Base-by-base conservation (phyloP, 495 filamentous ascomycete genomes). In the Hyaloscypha variabilis region DNA sequence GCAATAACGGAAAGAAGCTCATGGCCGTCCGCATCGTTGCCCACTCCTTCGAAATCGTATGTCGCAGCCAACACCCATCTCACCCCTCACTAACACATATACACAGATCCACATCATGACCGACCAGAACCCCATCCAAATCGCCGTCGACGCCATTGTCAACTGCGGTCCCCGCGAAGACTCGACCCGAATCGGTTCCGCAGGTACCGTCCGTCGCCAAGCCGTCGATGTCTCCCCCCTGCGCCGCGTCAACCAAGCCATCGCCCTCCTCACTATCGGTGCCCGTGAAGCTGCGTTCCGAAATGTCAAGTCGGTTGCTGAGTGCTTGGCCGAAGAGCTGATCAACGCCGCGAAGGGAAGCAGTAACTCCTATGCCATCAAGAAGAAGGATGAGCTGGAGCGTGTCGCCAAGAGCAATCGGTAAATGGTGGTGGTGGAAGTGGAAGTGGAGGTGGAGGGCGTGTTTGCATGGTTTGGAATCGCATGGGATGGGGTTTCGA, bases 371-470 rank as follows among this genome's bases (percentile, higher is more conserved):
- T 99, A 98, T 78, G 95, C 95, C 69, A 99, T 99, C 87, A 99
- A 99, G 92, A 99, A 99, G 92, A 99, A 99, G 93, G 95, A 99
- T 81, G 96, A 99, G 90, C 81, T 99, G 83, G 95, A 99, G 90
- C 95, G 95, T 90, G 95, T 99, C 78, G 95, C 95, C 81, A 99
- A 99, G 92, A 91, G 87, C 84, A 99, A 99, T 88, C 91, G 95
- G 90, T 99, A 98, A 80, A 82, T 64, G 51, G 61, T n/a, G n/a
- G 70, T 62, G 39, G 61, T 71, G 51, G 58, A 64, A 69, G 65
- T 71, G 64, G n/a, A n/a, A n/a, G n/a, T n/a, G n/a, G n/a, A 57
- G 39, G 39, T 46, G 39, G 39, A 11, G 2, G 39, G 39, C 17
- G 39, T 70, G 65, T 60, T 67, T 66, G 71, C 68, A 73, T 71